Evolutionary conservation across 129 eudicot genomes (phyloP).

Genomic region (Flaveria linearis): DNA sequence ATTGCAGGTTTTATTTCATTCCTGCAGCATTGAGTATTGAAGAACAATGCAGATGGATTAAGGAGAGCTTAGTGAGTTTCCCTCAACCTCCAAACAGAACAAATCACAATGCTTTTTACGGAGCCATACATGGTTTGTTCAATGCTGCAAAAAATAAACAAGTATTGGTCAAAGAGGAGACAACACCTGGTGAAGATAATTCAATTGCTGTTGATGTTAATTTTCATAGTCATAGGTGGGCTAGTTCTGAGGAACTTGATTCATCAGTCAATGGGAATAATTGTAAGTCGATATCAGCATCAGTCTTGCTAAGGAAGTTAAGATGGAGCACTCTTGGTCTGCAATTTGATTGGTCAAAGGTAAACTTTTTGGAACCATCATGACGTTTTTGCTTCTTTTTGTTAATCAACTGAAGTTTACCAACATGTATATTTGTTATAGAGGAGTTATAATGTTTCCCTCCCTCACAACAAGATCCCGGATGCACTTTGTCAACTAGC

Average conservation of each 20-base stretch:
- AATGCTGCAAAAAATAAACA: conserved; percentile 56
- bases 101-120: conserved; percentile 83
- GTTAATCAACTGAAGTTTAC: conserved; percentile 2
- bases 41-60: conserved; percentile 82
- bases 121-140: conserved; percentile 67
- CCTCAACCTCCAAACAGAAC: conserved; percentile 96
- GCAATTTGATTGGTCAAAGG: conserved; percentile 99
- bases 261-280: conserved; percentile 36
- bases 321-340: conserved; percentile 97
- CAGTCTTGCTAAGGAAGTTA: conserved; percentile 81
- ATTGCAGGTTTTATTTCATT: conserved; percentile 80
- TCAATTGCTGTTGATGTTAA: conserved; percentile 5
- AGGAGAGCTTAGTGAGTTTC: conserved; percentile 79
- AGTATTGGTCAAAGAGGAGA: conserved; percentile 49
- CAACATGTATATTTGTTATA: conserved; percentile 32
- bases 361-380: conserved; percentile 29
- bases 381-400: background rate
- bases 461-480: conserved; percentile 87
- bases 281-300: conserved; percentile 56
- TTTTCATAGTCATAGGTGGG: conserved; percentile 49
- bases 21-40: conserved; percentile 76
- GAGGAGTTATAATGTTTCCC: conserved; percentile 77
- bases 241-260: conserved; percentile 39
- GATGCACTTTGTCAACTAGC: conserved; percentile 72
- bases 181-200: conserved; percentile 13